These are phyloP conservation scores for Cutaneotrichosporon sp. DNA, from an alignment of 1,284 basidiomycete genomes.

Conservation along the genomic window DNA sequence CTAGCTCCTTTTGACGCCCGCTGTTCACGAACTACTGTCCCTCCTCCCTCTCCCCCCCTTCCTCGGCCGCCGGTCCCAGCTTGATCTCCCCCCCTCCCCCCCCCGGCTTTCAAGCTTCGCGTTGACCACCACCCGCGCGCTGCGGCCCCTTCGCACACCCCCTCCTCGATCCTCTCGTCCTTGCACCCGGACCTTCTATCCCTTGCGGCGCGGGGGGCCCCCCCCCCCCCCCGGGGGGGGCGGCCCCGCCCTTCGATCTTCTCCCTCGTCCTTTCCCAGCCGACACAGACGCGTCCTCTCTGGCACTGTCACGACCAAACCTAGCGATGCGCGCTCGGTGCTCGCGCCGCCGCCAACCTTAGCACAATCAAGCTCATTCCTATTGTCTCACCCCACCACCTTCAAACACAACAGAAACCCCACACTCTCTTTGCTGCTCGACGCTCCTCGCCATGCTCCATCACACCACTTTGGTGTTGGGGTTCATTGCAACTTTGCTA, in stretches of 20 bases:
- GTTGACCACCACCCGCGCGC: neutral
- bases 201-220: too few species aligned
- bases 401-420: neutral
- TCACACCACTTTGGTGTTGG: constrained; percentile 11
- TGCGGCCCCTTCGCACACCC: neutral
- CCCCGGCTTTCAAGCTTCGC: neutral
- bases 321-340: constrained; percentile 27
- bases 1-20: neutral
- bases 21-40: neutral
- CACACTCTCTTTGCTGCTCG: constrained; percentile 2
- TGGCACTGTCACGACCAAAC: neutral
- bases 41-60: neutral
- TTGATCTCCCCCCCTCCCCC: too few species aligned
- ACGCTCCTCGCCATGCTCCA: constrained; percentile 18
- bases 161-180: neutral
- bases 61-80: neutral
- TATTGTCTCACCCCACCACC: neutral
- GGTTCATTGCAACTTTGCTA: constrained; percentile 19
- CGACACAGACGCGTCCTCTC: neutral
- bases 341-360: constrained; percentile 19
- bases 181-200: neutral
- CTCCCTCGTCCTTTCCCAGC: neutral
- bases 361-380: neutral
- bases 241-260: too few species aligned
- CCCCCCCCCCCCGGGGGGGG: too few species aligned